Evolutionary conservation across 2,329 filamentous ascomycete species (phyloP).

Genomic region (Aspergillus clavatus): DNA sequence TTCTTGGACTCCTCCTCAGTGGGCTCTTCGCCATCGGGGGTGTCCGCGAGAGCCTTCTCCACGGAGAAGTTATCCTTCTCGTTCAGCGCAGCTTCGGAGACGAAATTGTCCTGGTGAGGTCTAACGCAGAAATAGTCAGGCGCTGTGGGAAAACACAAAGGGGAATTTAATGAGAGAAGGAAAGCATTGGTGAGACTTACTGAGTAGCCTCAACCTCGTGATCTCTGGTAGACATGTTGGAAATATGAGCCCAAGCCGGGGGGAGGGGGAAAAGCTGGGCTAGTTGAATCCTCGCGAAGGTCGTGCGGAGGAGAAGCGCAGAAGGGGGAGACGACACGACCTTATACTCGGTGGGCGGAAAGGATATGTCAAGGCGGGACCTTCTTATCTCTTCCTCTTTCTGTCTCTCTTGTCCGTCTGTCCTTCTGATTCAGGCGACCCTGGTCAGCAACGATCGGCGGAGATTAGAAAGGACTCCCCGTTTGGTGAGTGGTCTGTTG

Average conservation of each 20-base stretch:
- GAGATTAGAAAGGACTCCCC: constrained; percentile 8
- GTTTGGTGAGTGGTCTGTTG: background rate
- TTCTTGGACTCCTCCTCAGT: constrained; percentile 48
- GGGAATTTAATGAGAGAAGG: background rate
- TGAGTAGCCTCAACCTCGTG: constrained; percentile 25
- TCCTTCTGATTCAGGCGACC: too few relatives aligned
- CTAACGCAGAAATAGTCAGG: constrained; percentile 7
- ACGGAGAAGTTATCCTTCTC: constrained; percentile 24
- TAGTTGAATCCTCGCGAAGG: constrained; percentile 9
- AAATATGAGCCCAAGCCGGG: constrained; percentile 6
- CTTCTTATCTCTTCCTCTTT: constrained; percentile 74
- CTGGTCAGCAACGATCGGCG: too few relatives aligned
- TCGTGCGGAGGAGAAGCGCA: constrained; percentile 7
- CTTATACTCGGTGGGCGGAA: constrained; percentile 25
- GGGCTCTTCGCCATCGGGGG: constrained; percentile 49
- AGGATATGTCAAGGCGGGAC: constrained; percentile 64
- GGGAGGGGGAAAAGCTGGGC: constrained; percentile 1
- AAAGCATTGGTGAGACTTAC: constrained; percentile 17
- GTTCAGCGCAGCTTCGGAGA: constrained; percentile 16
- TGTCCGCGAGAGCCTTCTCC: constrained; percentile 29
- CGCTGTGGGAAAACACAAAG: background rate
- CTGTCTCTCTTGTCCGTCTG: too few relatives aligned
- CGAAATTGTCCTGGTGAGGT: constrained; percentile 16
- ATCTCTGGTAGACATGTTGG: constrained; percentile 24
- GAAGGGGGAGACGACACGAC: constrained; percentile 12